Evolutionary conservation across 352 stramenopile species (phyloP).

Genomic region (Phytophthora tubulina): DNA sequence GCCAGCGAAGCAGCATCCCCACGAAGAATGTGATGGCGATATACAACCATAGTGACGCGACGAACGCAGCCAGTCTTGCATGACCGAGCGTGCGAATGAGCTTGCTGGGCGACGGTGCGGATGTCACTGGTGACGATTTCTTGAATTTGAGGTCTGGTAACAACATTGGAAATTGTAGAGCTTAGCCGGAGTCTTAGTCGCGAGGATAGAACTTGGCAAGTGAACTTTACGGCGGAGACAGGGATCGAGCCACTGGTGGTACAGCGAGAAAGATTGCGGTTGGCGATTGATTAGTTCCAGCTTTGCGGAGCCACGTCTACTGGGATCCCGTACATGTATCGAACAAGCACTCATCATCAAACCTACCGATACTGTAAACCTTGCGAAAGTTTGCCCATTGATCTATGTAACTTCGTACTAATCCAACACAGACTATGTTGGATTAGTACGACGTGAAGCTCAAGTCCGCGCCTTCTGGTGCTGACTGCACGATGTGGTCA

Average conservation of each 20-base stretch:
- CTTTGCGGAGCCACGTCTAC: too few relatives aligned
- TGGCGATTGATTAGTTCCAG: background rate
- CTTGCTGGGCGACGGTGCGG: too few relatives aligned
- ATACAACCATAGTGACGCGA: too few relatives aligned
- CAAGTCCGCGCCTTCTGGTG: slow-evolving; percentile 54
- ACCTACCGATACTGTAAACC: too few relatives aligned
- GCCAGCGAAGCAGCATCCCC: too few relatives aligned
- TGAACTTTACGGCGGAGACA: slow-evolving; percentile 35
- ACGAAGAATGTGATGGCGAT: too few relatives aligned
- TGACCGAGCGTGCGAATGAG: too few relatives aligned
- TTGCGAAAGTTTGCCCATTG: background rate
- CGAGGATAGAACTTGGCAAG: slow-evolving; percentile 33
- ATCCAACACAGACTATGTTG: background rate
- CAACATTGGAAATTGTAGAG: slow-evolving; percentile 22
- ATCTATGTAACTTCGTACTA: too few relatives aligned
- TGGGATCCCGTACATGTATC: too few relatives aligned
- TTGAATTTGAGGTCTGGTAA: slow-evolving; percentile 29
- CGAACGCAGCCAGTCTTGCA: too few relatives aligned
- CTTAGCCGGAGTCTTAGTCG: background rate
- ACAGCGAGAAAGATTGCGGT: background rate
- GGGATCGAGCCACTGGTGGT: too few relatives aligned
- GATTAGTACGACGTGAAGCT: slow-evolving; percentile 57
- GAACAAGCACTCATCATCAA: too few relatives aligned
- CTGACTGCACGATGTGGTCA: slow-evolving; percentile 62
- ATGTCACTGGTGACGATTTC: slow-evolving; percentile 10